Conservation (phyloP, 345 rosid species). For the Abelmoschus esculentus region DNA sequence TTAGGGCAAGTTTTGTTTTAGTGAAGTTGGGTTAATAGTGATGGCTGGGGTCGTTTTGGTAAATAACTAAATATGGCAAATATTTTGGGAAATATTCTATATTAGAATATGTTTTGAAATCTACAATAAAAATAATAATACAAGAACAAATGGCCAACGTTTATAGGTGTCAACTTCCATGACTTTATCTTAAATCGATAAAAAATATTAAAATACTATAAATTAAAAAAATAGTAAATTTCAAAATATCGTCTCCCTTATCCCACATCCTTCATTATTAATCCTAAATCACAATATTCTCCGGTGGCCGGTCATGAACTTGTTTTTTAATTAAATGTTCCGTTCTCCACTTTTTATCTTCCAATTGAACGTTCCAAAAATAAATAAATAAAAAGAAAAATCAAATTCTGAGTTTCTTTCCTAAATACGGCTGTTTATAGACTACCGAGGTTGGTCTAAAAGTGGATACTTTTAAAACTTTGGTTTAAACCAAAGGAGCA, state of each 20-base stretch:
- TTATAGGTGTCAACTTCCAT: too few species aligned
- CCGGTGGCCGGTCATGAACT: constrained; percentile 8
- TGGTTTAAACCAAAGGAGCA: constrained; percentile 11
- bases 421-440: constrained; percentile 16
- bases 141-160: too few species aligned
- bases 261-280: too few species aligned
- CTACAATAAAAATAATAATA: too few species aligned
- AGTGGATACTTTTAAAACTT: constrained; percentile 24
- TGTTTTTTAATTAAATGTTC: constrained; percentile 12
- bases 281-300: too few species aligned
- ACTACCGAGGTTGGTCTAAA: constrained; percentile 35
- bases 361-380: constrained; percentile 11
- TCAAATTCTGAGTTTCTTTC: background rate
- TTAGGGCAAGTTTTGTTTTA: constrained; percentile 13
- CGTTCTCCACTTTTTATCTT: constrained; percentile 22
- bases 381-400: background rate
- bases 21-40: constrained; percentile 10
- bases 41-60: background rate
- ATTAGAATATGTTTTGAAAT: too few species aligned
- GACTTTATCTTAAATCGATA: too few species aligned
- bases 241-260: too few species aligned
- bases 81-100: too few species aligned
- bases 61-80: too few species aligned
- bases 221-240: too few species aligned
- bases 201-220: too few species aligned